Conservation (phyloP, 495 filamentous ascomycete genomes). For the Diplogelasinospora grovesii region DNA sequence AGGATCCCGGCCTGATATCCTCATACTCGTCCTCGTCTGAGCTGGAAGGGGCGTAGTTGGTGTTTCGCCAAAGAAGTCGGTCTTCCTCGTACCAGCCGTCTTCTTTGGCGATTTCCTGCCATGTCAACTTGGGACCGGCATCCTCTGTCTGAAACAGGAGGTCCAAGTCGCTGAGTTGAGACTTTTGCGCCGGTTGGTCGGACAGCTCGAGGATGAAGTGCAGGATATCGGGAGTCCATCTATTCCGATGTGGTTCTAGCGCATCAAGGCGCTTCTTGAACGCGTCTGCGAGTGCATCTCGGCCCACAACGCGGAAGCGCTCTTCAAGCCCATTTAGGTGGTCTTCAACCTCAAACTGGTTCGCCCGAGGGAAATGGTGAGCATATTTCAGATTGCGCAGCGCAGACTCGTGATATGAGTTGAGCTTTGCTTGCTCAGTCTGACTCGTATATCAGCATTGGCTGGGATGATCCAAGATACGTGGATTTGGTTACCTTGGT, state of each 20-base stretch:
- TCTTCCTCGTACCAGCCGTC: conserved; percentile 65
- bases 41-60: conserved; percentile 65
- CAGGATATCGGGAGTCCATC: conserved; percentile 72
- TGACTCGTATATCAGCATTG: conserved; percentile 10
- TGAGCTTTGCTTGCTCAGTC: conserved; percentile 41
- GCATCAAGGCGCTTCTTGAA: conserved; percentile 56
- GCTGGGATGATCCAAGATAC: not conserved
- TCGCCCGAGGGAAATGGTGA: conserved; percentile 64
- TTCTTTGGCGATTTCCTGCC: conserved; percentile 67
- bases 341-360: conserved; percentile 78
- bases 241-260: conserved; percentile 43
- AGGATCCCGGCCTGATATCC: conserved; percentile 16
- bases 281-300: conserved; percentile 75
- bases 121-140: conserved; percentile 48
- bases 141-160: conserved; percentile 37
- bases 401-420: conserved; percentile 41
- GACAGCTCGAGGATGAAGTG: conserved; percentile 76
- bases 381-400: conserved; percentile 49
- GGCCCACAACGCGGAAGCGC: conserved; percentile 72
- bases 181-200: conserved; percentile 66
- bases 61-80: conserved; percentile 68
- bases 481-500: conserved; percentile 16
- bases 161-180: conserved; percentile 56
- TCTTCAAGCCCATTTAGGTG: conserved; percentile 77
- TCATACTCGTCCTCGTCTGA: conserved; percentile 57